These are phyloP conservation scores for Fusarium illudens DNA, from an alignment of 2,329 filamentous ascomycete species.

Conservation along the genomic window DNA sequence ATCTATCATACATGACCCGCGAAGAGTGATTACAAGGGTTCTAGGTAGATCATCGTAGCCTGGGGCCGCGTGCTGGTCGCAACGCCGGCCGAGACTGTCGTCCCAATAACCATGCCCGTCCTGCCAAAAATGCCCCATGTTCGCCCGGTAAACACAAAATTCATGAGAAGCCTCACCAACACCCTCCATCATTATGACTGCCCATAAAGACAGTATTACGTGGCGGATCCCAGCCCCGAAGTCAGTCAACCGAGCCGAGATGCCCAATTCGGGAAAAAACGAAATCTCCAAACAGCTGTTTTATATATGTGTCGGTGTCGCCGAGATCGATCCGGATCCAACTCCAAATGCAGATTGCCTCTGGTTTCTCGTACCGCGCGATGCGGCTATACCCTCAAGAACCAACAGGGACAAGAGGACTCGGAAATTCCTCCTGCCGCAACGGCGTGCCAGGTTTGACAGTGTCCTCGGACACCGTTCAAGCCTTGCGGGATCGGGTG, in stretches of 20 bases:
- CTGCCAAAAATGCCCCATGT: slow-evolving; percentile 42
- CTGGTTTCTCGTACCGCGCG: slow-evolving; percentile 13
- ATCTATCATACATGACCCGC: slow-evolving; percentile 44
- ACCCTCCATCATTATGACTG: slow-evolving; percentile 44
- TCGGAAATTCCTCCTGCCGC: neutral
- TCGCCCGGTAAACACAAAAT: slow-evolving; percentile 43
- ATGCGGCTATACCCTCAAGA: slow-evolving; percentile 16
- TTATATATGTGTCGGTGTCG: slow-evolving; percentile 40
- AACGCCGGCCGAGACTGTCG: slow-evolving; percentile 39
- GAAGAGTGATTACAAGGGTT: slow-evolving; percentile 45
- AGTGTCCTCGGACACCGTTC: slow-evolving; percentile 22
- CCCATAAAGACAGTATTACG: slow-evolving; percentile 41
- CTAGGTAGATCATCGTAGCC: slow-evolving; percentile 44
- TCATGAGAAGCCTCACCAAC: slow-evolving; percentile 43
- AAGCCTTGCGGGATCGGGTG: slow-evolving; percentile 75
- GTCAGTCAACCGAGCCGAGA: slow-evolving; percentile 26
- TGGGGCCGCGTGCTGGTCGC: slow-evolving; percentile 30
- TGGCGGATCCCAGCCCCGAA: slow-evolving; percentile 21
- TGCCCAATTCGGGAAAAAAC: slow-evolving; percentile 24
- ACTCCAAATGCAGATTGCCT: slow-evolving; percentile 28
- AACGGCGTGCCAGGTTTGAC: neutral
- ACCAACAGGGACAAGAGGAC: neutral
- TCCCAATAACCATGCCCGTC: slow-evolving; percentile 43
- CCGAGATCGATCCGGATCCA: slow-evolving; percentile 29
- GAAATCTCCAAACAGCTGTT: slow-evolving; percentile 37